Base-by-base conservation (phyloP, 139 green algal species). In the Chlamydomonas schloesseri region DNA sequence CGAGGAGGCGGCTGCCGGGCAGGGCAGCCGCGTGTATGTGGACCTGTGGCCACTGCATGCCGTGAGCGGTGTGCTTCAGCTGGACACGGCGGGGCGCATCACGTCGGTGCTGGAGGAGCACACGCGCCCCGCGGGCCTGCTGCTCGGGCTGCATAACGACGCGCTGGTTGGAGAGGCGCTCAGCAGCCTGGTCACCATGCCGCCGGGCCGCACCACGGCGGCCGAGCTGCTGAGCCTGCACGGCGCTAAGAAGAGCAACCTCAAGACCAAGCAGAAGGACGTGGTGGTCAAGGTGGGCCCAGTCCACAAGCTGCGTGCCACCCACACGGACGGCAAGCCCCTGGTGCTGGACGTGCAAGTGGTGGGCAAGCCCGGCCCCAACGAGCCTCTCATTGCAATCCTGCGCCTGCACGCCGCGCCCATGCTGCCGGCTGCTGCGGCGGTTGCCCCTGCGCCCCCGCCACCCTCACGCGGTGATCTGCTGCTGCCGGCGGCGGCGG, bases 211-310 rank as follows among this genome's bases (percentile, higher is more conserved):
- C 42, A 75, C 18, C 37, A 24, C 11, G 1, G 64, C 64, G 18
- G 23, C 28, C 0, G 78, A 84, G 29, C 78, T 84, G 29, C 60
- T 84, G 29, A 64, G 46, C 4, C 64, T 65, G 29, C 37, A 74
- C 46, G 78, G 42, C 9, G 50, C 64, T 20, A 84, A 84, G 78
- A 84, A 84, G 64, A 84, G 78, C 62, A 84, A 65, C 78, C 64
- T 84, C 46, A 84, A 84, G 60, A 34, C 64, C 11, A 47, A 83
- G 28, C 34, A 50, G 9, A 73, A 83, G 42, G 76, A 73, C 5
- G 60, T 46, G 17, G 58, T 14, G 34, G 42, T 83, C 26, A 83
- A 83, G 76, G 76, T 83, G 21, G 78, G 78, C 29, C 78, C 78
- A 1, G 17, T 74, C n/a, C 78, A 84, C 64, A 28, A 53, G 17